Evolutionary conservation across 2,329 filamentous ascomycete genomes (phyloP), one percentile per base, ranked within the genome.

Genomic region (Monilinia fructigena): DNA sequence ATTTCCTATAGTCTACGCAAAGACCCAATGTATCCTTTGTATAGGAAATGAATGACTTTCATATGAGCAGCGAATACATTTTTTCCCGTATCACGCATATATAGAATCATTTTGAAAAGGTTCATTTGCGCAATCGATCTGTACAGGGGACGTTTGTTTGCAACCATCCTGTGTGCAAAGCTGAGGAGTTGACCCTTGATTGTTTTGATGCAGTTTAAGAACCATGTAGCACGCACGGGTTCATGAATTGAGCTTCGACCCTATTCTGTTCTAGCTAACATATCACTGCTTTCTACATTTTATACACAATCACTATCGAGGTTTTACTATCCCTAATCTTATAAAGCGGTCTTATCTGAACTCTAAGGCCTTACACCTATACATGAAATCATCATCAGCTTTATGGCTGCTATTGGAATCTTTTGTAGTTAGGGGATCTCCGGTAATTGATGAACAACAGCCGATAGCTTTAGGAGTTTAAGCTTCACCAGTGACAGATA

Each of bases 1-100:
- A 42, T 66, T 72, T 63, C 66, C 69, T 45, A 12, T 73, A n/a
- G 50, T 70, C 38, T 69, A 59, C 56, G 28, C 64, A 18, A 71
- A 71, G 68, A 72, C 63, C 7, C 63, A 71, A 54, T 71, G 63
- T 60, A 71, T 70, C 50, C 52, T 69, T 47, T 71, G 64, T 55
- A 66, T 70, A 35, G 63, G 65, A 12, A 67, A 71, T 55, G 64
- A 68, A 48, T 20, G 26, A 64, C 56, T 66, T 45, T 38, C 61
- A 42, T 69, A 71, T 31, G 48, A 66, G 48, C 45, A 71, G 56
- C 62, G 66, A 40, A 72, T 59, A 59, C 63, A 65, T 16, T 63
- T 18, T 71, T 72, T 66, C 12, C 20, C 63, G 63, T 14, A 60
- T 68, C 14, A 63, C 63, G 35, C 50, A 71, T 31, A 70, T 71